phyloP scores from a whole-genome alignment of 768 basidiomycete species.

The Suillus spraguei region DNA sequence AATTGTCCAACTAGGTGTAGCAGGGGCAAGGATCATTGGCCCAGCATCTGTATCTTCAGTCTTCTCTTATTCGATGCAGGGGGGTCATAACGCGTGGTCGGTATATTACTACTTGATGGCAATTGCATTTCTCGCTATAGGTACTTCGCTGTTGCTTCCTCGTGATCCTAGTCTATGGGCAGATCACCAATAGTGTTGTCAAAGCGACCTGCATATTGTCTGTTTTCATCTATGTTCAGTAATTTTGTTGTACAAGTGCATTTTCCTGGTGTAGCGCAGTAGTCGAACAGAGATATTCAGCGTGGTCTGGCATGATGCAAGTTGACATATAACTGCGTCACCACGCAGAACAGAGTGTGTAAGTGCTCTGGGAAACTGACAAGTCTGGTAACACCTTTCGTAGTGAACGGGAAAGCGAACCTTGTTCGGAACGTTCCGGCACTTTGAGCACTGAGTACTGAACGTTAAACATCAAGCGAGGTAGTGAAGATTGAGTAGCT shows the following conservation, averaged over 20 bases:
- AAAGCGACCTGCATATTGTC: background rate
- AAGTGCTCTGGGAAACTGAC: background rate
- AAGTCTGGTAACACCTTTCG: background rate
- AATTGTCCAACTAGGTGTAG: background rate
- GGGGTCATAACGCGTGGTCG: background rate
- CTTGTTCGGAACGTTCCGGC: too few species aligned
- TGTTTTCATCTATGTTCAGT: background rate
- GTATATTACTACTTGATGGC: background rate
- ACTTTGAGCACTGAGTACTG: too few species aligned
- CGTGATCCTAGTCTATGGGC: conserved; percentile 1
- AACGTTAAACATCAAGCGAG: too few species aligned
- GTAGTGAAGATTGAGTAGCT: too few species aligned
- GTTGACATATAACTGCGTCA: too few species aligned
- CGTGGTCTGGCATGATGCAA: background rate
- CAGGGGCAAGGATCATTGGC: background rate
- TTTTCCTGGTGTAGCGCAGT: background rate
- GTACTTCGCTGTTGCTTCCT: background rate
- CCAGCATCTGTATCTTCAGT: conserved; percentile 2
- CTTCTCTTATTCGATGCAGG: conserved; percentile 1
- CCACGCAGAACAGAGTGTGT: background rate
- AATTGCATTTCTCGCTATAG: conserved; percentile 3
- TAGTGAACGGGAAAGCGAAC: too few species aligned
- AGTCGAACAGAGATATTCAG: background rate
- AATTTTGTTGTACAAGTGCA: background rate
- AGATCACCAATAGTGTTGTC: background rate